These are phyloP conservation scores for Collybiopsis luxurians DNA, from an alignment of 768 basidiomycete species.

Conservation along the genomic window DNA sequence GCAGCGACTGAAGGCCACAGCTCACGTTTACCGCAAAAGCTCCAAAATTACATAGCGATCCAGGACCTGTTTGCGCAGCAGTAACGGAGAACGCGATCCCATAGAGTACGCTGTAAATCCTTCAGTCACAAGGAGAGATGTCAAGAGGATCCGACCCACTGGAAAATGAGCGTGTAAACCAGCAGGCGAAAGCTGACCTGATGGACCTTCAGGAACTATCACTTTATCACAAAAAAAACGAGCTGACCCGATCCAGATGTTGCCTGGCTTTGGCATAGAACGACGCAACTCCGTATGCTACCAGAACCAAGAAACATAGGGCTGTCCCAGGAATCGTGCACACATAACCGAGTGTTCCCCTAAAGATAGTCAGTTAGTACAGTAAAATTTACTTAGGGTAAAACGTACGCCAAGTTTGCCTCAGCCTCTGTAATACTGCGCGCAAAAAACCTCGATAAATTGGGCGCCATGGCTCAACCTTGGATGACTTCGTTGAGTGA, in stretches of 20 bases:
- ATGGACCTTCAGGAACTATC: no score
- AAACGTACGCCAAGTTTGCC: background rate
- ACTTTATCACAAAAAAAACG: no score
- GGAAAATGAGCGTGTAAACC: conserved; percentile 15
- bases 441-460: background rate
- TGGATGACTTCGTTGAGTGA: background rate
- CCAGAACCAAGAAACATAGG: conserved; percentile 14
- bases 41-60: conserved; percentile 15
- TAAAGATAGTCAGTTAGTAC: background rate
- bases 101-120: conserved; percentile 17
- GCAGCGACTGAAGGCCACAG: background rate
- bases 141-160: conserved; percentile 13
- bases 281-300: conserved; percentile 13
- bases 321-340: conserved; percentile 15
- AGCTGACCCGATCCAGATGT: conserved; percentile 20
- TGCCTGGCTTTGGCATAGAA: conserved; percentile 3
- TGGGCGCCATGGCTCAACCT: background rate
- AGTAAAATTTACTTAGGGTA: background rate
- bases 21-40: conserved; percentile 20
- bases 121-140: background rate
- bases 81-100: conserved; percentile 18
- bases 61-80: conserved; percentile 7
- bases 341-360: background rate
- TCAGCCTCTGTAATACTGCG: background rate
- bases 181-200: conserved; percentile 22